phyloP scores from a whole-genome alignment of 768 basidiomycete species.

The Russula foetens region DNA sequence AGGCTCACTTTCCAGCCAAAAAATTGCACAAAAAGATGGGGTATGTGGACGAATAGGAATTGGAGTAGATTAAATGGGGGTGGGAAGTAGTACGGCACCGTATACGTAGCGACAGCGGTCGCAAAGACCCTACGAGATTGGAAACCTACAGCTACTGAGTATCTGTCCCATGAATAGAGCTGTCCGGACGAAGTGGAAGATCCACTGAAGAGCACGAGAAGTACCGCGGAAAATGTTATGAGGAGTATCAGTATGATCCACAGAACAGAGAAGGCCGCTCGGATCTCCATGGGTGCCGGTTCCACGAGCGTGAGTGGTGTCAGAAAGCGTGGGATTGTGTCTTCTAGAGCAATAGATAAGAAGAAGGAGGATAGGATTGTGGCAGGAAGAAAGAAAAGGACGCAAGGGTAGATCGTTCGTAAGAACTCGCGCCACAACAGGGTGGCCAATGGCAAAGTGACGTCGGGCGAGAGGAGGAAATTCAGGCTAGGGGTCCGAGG shows the following conservation, averaged over 20 bases:
- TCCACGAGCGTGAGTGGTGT: constrained; percentile 13
- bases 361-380: constrained; percentile 36
- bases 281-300: constrained; percentile 40
- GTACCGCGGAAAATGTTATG: constrained; percentile 29
- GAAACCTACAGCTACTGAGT: constrained; percentile 35
- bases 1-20: constrained; percentile 20
- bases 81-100: constrained; percentile 36
- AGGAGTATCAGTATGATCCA: constrained; percentile 29
- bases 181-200: constrained; percentile 13
- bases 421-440: constrained; percentile 35
- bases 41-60: constrained; percentile 19
- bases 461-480: constrained; percentile 33
- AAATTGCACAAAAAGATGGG: constrained; percentile 10
- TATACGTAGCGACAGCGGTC: constrained; percentile 29
- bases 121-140: constrained; percentile 37
- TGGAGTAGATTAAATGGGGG: constrained; percentile 44
- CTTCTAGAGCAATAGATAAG: constrained; percentile 41
- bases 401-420: constrained; percentile 32
- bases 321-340: constrained; percentile 22
- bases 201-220: constrained; percentile 28
- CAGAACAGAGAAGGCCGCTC: constrained; percentile 36
- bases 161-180: constrained; percentile 39
- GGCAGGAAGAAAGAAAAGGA: constrained; percentile 42
- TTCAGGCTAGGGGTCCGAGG: constrained; percentile 38
- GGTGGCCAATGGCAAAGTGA: constrained; percentile 37